phyloP scores from a whole-genome alignment of 2,329 filamentous ascomycete genomes.

The Clarireedia monteithiana region DNA sequence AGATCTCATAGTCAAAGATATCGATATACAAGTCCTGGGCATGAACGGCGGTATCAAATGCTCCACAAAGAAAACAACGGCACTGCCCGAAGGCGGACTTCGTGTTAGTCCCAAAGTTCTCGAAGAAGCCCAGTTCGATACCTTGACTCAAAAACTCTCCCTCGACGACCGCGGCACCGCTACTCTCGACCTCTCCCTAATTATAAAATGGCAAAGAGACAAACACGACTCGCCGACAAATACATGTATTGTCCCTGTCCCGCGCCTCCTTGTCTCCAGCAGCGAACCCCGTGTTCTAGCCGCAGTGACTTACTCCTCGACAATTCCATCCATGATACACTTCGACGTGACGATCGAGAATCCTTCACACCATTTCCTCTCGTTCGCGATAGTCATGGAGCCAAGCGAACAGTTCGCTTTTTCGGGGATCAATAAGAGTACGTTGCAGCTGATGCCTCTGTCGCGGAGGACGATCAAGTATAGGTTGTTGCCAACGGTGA shows the following conservation, averaged over 20 bases:
- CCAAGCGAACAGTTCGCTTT: constrained; percentile 90
- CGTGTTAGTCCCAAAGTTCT: constrained; percentile 59
- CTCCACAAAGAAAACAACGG: constrained; percentile 34
- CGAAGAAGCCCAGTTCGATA: constrained; percentile 62
- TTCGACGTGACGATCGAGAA: constrained; percentile 77
- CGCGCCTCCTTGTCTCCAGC: constrained; percentile 71
- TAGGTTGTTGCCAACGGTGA: constrained; percentile 59
- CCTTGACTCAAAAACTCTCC: constrained; percentile 66
- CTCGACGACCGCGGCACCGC: constrained; percentile 77
- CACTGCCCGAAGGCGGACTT: constrained; percentile 34
- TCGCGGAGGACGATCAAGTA: constrained; percentile 70
- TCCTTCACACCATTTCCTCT: constrained; percentile 87
- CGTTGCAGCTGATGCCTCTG: constrained; percentile 74
- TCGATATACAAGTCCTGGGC: constrained; percentile 54
- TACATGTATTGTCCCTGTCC: constrained; percentile 65
- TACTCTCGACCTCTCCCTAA: constrained; percentile 65
- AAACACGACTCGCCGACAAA: constrained; percentile 34
- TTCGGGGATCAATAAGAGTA: constrained; percentile 75
- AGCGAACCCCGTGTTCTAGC: constrained; percentile 76
- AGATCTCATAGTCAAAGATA: constrained; percentile 50
- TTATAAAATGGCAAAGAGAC: constrained; percentile 68
- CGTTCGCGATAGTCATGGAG: constrained; percentile 88
- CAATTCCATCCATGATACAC: constrained; percentile 30
- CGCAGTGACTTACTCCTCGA: constrained; percentile 39
- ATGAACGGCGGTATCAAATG: constrained; percentile 57